Base-by-base conservation (phyloP, 1,139 yeast genomes). In the Blastobotrys petasosporus region DNA sequence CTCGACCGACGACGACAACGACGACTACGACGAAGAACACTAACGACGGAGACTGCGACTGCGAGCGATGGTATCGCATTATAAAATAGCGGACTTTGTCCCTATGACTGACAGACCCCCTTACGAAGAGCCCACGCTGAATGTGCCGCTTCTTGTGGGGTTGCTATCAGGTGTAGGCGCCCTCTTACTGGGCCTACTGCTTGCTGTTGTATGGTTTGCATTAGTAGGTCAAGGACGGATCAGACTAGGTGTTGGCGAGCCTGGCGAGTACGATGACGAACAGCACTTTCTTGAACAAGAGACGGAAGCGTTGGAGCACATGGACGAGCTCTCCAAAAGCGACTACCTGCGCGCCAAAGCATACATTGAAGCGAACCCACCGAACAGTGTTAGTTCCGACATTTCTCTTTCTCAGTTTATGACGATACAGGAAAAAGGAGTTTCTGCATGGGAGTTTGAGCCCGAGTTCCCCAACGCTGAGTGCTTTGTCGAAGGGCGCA, bases 371-470 rank as follows among this genome's bases (percentile, higher is more conserved):
- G 62, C 66, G 11, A 64, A 76, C 43, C 69, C 69, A n/a, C 76
- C 80, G 0, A 67, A 68, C 46, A 62, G 66, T 37, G 58, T 65
- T 32, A 62, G 60, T 42, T 62, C 70, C 13, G 73, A 69, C 48
- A 67, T 67, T 49, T 61, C 66, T 42, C 51, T 77, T 65, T 63
- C 68, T 64, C 67, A 70, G 64, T 74, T 76, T 64, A 68, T 67
- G 66, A 71, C 71, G 25, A 86, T 92, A 32, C 95, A 87, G 59
- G 98, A 94, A 58, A 88, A 86, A 64, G 99, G 97, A 0, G 82
- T 94, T 1, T 70, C 77, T 28, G 98, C 98, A 0, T 92, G 94
- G 94, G 94, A 87, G 59, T 92, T 94, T 62, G 77, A 76, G 50
- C 86, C 86, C 38, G 90, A 87, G 59, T 61, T 65, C 39, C 49